phyloP scores from a whole-genome alignment of 83 land plant species.

The Larix sibirica region DNA sequence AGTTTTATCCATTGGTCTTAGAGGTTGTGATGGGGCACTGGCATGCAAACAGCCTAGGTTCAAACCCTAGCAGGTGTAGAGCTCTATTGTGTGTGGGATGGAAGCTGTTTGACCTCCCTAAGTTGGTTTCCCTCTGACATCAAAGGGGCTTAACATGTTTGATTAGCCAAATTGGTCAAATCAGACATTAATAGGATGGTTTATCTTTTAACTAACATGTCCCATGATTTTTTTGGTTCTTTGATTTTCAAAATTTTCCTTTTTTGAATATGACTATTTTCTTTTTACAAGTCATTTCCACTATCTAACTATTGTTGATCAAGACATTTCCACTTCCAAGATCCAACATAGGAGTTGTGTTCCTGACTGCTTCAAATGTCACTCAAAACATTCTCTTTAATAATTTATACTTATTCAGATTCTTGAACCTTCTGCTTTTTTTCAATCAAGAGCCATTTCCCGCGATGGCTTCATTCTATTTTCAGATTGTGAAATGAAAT shows the following conservation, averaged over 20 bases:
- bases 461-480: neutral
- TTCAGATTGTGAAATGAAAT: neutral
- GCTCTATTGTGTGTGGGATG: too few relatives aligned
- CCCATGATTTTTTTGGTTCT: neutral
- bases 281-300: neutral
- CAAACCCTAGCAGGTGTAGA: neutral
- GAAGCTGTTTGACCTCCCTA: too few relatives aligned
- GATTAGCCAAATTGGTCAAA: too few relatives aligned
- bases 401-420: neutral
- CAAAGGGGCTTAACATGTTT: too few relatives aligned
- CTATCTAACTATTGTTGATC: neutral
- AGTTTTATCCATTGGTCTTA: neutral
- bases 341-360: neutral
- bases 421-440: neutral
- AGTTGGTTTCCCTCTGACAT: too few relatives aligned
- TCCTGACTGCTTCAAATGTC: neutral
- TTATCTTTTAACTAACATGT: neutral
- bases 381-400: neutral
- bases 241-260: neutral
- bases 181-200: too few relatives aligned
- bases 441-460: neutral
- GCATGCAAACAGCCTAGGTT: neutral
- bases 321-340: neutral
- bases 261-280: neutral
- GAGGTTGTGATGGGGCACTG: neutral